Evolutionary conservation across 169 alveolate genomes (phyloP).

Genomic region (Plasmodium cynomolgi): DNA sequence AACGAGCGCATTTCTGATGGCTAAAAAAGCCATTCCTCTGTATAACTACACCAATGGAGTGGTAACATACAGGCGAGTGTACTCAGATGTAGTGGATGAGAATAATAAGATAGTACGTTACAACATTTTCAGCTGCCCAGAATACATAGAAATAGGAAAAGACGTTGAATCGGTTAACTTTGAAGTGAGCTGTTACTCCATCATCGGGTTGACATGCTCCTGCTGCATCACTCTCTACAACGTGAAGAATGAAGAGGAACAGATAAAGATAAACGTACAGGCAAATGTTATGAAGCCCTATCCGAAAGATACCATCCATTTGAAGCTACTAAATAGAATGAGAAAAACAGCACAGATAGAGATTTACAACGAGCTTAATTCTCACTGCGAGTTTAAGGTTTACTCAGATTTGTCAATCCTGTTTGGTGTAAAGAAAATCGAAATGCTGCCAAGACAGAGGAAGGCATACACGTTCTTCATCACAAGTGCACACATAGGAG

Average conservation of each 20-base stretch:
- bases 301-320: constrained; percentile 38
- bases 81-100: constrained; percentile 16
- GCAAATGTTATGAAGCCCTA: constrained; percentile 52
- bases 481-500: constrained; percentile 63
- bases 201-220: background rate
- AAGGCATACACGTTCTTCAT: constrained; percentile 45
- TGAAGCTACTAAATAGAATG: constrained; percentile 33
- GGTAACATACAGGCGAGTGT: constrained; percentile 15
- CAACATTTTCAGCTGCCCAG: constrained; percentile 27
- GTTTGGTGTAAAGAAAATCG: constrained; percentile 46
- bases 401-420: constrained; percentile 51
- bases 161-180: constrained; percentile 41
- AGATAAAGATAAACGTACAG: constrained; percentile 33
- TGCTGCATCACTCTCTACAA: constrained; percentile 29
- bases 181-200: constrained; percentile 44
- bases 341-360: constrained; percentile 41
- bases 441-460: constrained; percentile 51
- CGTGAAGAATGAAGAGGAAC: constrained; percentile 34
- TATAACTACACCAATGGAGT: constrained; percentile 39
- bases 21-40: constrained; percentile 20
- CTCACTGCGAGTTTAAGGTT: constrained; percentile 51
- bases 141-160: constrained; percentile 28
- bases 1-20: constrained; percentile 12
- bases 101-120: constrained; percentile 19
- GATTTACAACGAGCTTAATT: constrained; percentile 27